Evolutionary conservation across 1,284 basidiomycete species (phyloP).

Genomic region (Ceratobasidium sp.): DNA sequence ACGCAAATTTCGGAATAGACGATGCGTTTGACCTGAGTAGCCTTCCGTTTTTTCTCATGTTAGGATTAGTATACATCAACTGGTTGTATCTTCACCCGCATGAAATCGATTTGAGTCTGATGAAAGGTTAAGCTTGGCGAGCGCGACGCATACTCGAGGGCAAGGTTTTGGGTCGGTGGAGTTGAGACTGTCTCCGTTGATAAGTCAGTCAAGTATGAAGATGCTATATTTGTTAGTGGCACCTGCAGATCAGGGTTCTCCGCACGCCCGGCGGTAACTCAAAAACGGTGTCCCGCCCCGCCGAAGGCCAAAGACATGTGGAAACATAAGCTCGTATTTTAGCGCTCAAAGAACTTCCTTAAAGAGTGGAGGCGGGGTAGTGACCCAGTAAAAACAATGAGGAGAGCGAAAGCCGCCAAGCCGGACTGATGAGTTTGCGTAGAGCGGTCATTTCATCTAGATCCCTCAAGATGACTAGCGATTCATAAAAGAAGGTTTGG

Average conservation of each 20-base stretch:
- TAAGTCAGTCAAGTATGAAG: neutral
- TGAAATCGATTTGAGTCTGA: conserved; percentile 2
- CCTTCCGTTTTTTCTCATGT: neutral
- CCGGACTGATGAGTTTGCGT: no score
- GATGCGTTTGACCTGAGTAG: neutral
- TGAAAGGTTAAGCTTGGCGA: neutral
- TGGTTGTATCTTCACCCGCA: neutral
- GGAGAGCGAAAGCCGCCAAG: no score
- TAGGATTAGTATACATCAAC: neutral
- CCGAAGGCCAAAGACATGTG: neutral
- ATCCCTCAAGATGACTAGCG: no score
- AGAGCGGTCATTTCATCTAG: neutral
- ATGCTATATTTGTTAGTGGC: neutral
- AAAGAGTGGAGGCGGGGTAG: neutral
- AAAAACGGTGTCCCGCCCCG: neutral
- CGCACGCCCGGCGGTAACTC: neutral
- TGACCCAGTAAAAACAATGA: no score
- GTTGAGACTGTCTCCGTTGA: neutral
- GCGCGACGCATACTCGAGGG: neutral
- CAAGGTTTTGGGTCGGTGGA: neutral
- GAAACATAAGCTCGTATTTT: neutral
- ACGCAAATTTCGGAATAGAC: no score
- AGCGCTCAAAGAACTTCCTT: neutral
- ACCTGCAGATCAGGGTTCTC: neutral
- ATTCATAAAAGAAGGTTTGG: neutral